These are phyloP conservation scores for Lineolata rhizophorae DNA, from an alignment of 495 filamentous ascomycete species.

Conservation along the genomic window DNA sequence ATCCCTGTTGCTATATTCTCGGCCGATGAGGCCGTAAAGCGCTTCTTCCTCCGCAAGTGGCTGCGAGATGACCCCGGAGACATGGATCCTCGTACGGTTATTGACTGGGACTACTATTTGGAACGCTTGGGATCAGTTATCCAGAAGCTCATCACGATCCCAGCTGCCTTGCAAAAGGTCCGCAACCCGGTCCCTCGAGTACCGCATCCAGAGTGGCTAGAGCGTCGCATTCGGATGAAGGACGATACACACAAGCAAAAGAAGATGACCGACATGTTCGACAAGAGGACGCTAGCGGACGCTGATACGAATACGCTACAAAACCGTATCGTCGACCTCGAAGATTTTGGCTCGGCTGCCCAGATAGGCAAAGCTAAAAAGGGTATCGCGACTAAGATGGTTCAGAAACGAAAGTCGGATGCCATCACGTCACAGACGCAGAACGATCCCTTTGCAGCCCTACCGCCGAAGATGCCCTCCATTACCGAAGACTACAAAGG, in stretches of 20 bases:
- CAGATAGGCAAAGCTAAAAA: constrained; percentile 34
- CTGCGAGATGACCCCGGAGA: constrained; percentile 80
- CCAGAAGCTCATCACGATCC: constrained; percentile 97
- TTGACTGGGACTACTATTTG: constrained; percentile 94
- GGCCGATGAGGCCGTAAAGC: constrained; percentile 67
- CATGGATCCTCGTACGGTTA: constrained; percentile 69
- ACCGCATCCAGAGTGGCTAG: constrained; percentile 89
- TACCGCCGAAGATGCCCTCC: constrained; percentile 70
- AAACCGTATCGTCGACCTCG: constrained; percentile 45
- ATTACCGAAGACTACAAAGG: constrained; percentile 72
- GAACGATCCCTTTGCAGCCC: constrained; percentile 57
- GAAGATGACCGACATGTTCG: constrained; percentile 91
- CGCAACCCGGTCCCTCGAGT: constrained; percentile 86
- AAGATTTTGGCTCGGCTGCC: constrained; percentile 55
- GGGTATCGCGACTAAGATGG: constrained; percentile 36
- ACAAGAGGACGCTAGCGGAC: constrained; percentile 40
- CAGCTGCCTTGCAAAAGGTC: constrained; percentile 84
- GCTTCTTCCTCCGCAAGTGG: constrained; percentile 85
- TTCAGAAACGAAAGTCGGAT: constrained; percentile 70
- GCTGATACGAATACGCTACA: constrained; percentile 45
- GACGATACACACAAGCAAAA: constrained; percentile 96
- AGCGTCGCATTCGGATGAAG: constrained; percentile 76
- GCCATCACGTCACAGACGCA: constrained; percentile 28
- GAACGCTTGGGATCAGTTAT: constrained; percentile 91
- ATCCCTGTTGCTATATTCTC: constrained; percentile 96